Conservation (phyloP, 2,329 filamentous ascomycete species). For the Thielaviopsis euricoi region DNA sequence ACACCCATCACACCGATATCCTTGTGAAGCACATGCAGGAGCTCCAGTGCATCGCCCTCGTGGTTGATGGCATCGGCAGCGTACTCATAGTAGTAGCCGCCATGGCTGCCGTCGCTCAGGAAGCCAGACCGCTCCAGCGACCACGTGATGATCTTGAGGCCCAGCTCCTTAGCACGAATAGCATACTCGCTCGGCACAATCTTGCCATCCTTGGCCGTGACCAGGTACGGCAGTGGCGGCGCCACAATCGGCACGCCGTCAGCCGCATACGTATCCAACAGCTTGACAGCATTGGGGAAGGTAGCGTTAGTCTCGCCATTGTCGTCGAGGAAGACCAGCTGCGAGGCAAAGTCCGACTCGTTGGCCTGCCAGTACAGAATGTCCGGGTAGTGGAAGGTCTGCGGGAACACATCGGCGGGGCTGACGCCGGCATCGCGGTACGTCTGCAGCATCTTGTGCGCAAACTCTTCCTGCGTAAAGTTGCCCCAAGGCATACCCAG, state of each 20-base stretch:
- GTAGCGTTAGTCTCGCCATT: constrained; percentile 36
- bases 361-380: constrained; percentile 50
- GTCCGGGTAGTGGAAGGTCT: constrained; percentile 49
- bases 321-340: constrained; percentile 50
- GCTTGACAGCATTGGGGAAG: constrained; percentile 36
- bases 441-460: constrained; percentile 47
- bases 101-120: constrained; percentile 30
- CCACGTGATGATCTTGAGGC: constrained; percentile 52
- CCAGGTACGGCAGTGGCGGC: constrained; percentile 46
- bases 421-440: constrained; percentile 37
- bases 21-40: constrained; percentile 47
- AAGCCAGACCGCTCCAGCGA: constrained; percentile 50
- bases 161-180: constrained; percentile 38
- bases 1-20: constrained; percentile 44
- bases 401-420: constrained; percentile 38
- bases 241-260: constrained; percentile 46
- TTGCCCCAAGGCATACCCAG: constrained; percentile 54
- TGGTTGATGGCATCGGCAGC: constrained; percentile 37
- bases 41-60: constrained; percentile 49
- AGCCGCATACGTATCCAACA: constrained; percentile 36
- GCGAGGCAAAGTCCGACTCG: constrained; percentile 41
- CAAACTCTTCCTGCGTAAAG: constrained; percentile 50
- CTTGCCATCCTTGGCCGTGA: constrained; percentile 32
- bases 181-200: constrained; percentile 51
- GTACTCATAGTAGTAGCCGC: constrained; percentile 39